Evolutionary conservation across 2,329 filamentous ascomycete species (phyloP).

Genomic region (Pseudogymnoascus sp.): DNA sequence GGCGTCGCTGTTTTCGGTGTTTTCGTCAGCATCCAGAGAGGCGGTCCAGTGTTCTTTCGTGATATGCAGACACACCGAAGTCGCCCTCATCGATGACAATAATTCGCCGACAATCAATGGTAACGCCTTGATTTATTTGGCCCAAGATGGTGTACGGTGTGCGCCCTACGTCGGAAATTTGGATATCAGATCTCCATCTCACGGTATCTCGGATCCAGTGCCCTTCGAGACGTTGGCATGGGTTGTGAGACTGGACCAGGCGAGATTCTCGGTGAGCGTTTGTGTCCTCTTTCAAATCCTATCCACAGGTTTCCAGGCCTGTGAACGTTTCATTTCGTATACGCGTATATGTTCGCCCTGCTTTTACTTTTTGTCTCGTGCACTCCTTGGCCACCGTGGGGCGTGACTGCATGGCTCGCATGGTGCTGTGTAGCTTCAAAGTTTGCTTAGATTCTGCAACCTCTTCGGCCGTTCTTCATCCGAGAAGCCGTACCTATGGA

Average conservation of each 20-base stretch:
- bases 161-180: not conserved
- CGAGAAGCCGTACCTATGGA: not conserved
- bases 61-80: not conserved
- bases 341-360: not conserved
- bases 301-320: not conserved
- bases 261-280: conserved; percentile 5
- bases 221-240: not conserved
- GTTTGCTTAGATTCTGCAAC: conserved; percentile 5
- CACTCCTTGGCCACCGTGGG: not conserved
- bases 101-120: not conserved
- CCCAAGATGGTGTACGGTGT: not conserved
- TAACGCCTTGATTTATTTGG: not conserved
- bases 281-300: conserved; percentile 5
- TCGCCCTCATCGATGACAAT: not conserved
- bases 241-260: not conserved
- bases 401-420: not conserved
- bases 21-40: not conserved
- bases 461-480: not conserved
- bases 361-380: not conserved
- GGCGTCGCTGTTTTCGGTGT: not conserved
- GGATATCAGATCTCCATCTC: not conserved
- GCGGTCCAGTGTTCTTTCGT: not conserved
- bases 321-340: not conserved
- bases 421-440: not conserved
- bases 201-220: conserved; percentile 1